A percentile compares a stretch with the other conserved stretches of the same genome.
These are phyloP conservation scores for Leptographium flavum DNA, from an alignment of 2,329 filamentous ascomycete genomes.

Conservation along the genomic window DNA sequence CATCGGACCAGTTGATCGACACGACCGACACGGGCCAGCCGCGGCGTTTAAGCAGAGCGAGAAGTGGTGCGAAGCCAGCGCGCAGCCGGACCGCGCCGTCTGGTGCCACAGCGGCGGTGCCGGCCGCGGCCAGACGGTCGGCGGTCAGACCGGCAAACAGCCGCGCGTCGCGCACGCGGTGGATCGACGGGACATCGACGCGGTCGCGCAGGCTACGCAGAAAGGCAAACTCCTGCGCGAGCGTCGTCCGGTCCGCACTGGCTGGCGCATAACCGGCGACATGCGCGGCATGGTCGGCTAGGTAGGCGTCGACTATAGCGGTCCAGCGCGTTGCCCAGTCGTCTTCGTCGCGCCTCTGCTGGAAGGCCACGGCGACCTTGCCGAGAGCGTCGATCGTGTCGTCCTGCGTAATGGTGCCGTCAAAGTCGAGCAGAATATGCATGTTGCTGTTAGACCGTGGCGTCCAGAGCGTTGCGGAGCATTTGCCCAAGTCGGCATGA, in stretches of 20 bases:
- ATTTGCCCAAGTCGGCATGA: neutral
- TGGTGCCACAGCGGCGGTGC: slow-evolving; percentile 18
- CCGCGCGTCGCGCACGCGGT: slow-evolving; percentile 25
- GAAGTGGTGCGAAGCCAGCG: slow-evolving; percentile 11
- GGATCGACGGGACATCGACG: slow-evolving; percentile 32
- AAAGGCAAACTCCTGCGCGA: slow-evolving; percentile 27
- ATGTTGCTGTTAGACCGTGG: no score
- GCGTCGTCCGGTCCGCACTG: slow-evolving; percentile 18
- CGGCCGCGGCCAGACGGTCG: slow-evolving; percentile 22
- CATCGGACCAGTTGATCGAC: slow-evolving; percentile 27
- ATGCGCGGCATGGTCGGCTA: slow-evolving; percentile 24
- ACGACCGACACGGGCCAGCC: slow-evolving; percentile 28
- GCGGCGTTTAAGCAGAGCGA: slow-evolving; percentile 14
- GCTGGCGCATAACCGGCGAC: slow-evolving; percentile 17
- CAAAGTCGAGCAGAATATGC: slow-evolving; percentile 42
- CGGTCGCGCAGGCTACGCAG: slow-evolving; percentile 24
- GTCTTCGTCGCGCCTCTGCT: slow-evolving; percentile 8
- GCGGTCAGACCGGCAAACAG: slow-evolving; percentile 28
- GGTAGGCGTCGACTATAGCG: slow-evolving; percentile 29
- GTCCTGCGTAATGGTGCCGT: slow-evolving; percentile 40
- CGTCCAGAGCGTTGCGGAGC: no score
- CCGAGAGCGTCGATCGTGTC: slow-evolving; percentile 39
- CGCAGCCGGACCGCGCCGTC: neutral
- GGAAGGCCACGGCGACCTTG: slow-evolving; percentile 24
- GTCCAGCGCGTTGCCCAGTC: slow-evolving; percentile 26